A percentile compares a stretch with the other conserved stretches of the same genome.
Conservation (phyloP, 2,329 filamentous ascomycete species). For the Sordariomycetes sp. region DNA sequence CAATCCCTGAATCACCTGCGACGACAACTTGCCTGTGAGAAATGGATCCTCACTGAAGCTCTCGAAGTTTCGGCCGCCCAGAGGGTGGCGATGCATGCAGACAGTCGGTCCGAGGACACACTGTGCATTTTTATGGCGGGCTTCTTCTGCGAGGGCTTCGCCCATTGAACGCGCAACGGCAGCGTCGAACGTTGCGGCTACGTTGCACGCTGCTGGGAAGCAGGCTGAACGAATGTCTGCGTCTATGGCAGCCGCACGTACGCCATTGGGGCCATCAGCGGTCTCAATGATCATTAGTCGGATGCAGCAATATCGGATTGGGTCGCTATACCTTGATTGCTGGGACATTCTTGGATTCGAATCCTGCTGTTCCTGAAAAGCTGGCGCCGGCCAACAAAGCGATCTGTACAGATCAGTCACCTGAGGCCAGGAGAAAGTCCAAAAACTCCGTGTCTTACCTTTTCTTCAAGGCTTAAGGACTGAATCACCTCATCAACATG, state of each 20-base stretch:
- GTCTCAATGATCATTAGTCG: no score
- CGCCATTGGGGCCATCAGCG: slow-evolving; percentile 22
- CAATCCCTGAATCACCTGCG: slow-evolving; percentile 31
- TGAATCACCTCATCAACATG: no score
- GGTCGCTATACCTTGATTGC: no score
- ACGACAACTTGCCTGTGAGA: slow-evolving; percentile 31
- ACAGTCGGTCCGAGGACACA: slow-evolving; percentile 59
- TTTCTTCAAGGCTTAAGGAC: no score
- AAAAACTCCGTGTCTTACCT: no score
- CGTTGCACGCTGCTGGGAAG: slow-evolving; percentile 17
- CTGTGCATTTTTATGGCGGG: slow-evolving; percentile 53
- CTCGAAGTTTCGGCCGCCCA: slow-evolving; percentile 39
- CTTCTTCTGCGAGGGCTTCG: slow-evolving; percentile 45
- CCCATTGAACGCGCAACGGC: slow-evolving; percentile 48
- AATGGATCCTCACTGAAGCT: slow-evolving; percentile 37
- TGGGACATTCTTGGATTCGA: no score
- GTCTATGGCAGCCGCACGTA: slow-evolving; percentile 19
- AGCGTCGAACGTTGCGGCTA: slow-evolving; percentile 55
- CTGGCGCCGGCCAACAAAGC: no score
- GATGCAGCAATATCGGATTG: no score
- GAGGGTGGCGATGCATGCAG: slow-evolving; percentile 36
- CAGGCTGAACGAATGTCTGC: slow-evolving; percentile 19
- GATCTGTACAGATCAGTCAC: no score
- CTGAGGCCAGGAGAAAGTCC: no score
- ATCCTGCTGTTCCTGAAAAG: no score